phyloP scores from a whole-genome alignment of 768 basidiomycete genomes.

The Russula griseocarnosa region DNA sequence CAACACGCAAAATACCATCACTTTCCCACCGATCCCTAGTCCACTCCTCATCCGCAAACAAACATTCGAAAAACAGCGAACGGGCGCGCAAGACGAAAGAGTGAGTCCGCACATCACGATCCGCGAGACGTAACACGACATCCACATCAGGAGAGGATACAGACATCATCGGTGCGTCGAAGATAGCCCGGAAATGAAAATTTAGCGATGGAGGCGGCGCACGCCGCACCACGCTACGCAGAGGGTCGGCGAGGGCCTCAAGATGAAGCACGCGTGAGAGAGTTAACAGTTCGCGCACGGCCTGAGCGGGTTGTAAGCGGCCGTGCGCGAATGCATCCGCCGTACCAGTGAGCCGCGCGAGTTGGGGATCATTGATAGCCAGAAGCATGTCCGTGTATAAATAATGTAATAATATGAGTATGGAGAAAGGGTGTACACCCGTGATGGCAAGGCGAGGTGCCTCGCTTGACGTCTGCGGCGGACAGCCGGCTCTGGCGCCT shows the following conservation, averaged over 20 bases:
- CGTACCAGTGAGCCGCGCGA: slow-evolving; percentile 41
- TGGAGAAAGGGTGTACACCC: slow-evolving; percentile 58
- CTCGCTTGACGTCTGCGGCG: slow-evolving; percentile 16
- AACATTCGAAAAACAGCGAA: slow-evolving; percentile 75
- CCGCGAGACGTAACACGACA: slow-evolving; percentile 65
- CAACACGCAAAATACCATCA: slow-evolving; percentile 54
- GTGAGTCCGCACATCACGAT: slow-evolving; percentile 61
- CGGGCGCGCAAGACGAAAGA: slow-evolving; percentile 77
- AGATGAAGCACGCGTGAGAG: slow-evolving; percentile 61
- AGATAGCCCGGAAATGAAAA: slow-evolving; percentile 49
- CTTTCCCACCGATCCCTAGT: slow-evolving; percentile 53
- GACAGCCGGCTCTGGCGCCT: background rate
- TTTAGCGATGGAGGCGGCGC: slow-evolving; percentile 47
- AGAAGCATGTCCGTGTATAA: slow-evolving; percentile 84
- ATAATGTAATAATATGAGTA: slow-evolving; percentile 75
- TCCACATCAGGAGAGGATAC: slow-evolving; percentile 66
- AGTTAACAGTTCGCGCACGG: slow-evolving; percentile 60
- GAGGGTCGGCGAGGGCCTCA: slow-evolving; percentile 46
- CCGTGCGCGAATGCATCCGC: slow-evolving; percentile 38
- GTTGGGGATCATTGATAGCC: slow-evolving; percentile 79
- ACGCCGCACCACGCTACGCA: slow-evolving; percentile 61
- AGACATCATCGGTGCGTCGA: slow-evolving; percentile 32
- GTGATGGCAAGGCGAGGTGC: slow-evolving; percentile 42
- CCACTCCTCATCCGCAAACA: slow-evolving; percentile 86
- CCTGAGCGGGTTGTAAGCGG: slow-evolving; percentile 42